phyloP scores from a whole-genome alignment of 345 rosid genomes.

The Populus davidiana region DNA sequence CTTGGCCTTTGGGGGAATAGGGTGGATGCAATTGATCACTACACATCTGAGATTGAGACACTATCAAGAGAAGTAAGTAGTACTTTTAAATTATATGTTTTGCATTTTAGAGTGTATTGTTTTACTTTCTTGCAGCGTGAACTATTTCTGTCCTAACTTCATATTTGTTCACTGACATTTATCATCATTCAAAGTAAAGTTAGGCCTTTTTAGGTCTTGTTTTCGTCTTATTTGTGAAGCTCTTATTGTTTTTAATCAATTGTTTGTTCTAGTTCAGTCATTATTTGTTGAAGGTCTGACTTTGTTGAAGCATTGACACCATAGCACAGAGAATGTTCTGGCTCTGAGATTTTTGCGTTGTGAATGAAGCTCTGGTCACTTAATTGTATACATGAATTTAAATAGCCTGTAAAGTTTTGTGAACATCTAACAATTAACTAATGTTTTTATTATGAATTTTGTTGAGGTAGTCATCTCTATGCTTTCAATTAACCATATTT shows the following conservation, averaged over 20 bases:
- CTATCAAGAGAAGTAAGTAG: constrained; percentile 53
- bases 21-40: constrained; percentile 74
- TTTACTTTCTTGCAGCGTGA: background rate
- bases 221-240: background rate
- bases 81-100: background rate
- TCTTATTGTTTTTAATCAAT: background rate
- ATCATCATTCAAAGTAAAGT: background rate
- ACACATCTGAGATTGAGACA: constrained; percentile 55
- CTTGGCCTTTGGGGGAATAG: constrained; percentile 66
- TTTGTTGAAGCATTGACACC: background rate
- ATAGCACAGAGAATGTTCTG: no score
- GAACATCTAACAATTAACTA: background rate
- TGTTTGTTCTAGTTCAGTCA: background rate
- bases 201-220: background rate
- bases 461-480: background rate
- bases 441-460: background rate
- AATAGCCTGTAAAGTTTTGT: background rate
- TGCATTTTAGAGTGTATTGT: background rate
- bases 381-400: background rate
- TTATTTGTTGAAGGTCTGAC: background rate
- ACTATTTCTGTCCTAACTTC: background rate
- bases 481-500: background rate
- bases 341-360: background rate
- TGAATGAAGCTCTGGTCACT: background rate
- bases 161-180: constrained; percentile 4